These are phyloP conservation scores for Boletus vinaceobasis DNA, from an alignment of 768 basidiomycete genomes.

Conservation along the genomic window DNA sequence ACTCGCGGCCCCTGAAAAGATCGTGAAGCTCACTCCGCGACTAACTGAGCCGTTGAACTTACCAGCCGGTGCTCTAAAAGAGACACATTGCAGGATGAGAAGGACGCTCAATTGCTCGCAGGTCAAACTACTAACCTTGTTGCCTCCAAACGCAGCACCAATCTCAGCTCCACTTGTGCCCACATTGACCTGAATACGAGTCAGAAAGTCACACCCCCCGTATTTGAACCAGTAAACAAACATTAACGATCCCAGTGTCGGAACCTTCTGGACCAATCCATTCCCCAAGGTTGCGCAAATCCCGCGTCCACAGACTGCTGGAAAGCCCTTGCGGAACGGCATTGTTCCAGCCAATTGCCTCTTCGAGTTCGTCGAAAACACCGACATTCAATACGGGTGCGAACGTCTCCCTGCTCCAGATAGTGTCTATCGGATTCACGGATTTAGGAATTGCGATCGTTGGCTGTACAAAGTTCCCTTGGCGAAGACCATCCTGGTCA, in stretches of 20 bases:
- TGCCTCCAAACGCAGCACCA: conserved; percentile 89
- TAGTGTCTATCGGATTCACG: conserved; percentile 46
- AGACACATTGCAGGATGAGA: conserved; percentile 12
- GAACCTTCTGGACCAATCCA: conserved; percentile 91
- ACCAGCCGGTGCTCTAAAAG: conserved; percentile 78
- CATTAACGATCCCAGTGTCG: conserved; percentile 92
- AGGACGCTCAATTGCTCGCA: conserved; percentile 9
- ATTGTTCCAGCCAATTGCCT: conserved; percentile 90
- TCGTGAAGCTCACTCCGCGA: conserved; percentile 20
- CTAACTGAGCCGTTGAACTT: conserved; percentile 27
- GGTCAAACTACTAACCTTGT: conserved; percentile 57
- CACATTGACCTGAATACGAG: conserved; percentile 51
- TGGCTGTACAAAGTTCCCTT: conserved; percentile 88
- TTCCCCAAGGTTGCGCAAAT: conserved; percentile 78
- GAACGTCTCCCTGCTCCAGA: conserved; percentile 83
- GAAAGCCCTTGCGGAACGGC: conserved; percentile 88
- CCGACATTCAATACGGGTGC: conserved; percentile 87
- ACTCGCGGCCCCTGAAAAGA: conserved; percentile 80
- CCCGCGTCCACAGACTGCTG: conserved; percentile 87
- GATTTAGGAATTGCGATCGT: conserved; percentile 73
- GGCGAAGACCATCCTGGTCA: conserved; percentile 44
- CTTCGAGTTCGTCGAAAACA: conserved; percentile 80
- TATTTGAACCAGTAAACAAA: conserved; percentile 35
- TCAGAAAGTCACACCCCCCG: conserved; percentile 1
- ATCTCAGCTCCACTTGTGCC: conserved; percentile 71